Percentiles rank a stretch among this genome's conserved stretches.
These are phyloP conservation scores for Fusarium nurragi DNA, from an alignment of 2,329 filamentous ascomycete species.

Conservation along the genomic window DNA sequence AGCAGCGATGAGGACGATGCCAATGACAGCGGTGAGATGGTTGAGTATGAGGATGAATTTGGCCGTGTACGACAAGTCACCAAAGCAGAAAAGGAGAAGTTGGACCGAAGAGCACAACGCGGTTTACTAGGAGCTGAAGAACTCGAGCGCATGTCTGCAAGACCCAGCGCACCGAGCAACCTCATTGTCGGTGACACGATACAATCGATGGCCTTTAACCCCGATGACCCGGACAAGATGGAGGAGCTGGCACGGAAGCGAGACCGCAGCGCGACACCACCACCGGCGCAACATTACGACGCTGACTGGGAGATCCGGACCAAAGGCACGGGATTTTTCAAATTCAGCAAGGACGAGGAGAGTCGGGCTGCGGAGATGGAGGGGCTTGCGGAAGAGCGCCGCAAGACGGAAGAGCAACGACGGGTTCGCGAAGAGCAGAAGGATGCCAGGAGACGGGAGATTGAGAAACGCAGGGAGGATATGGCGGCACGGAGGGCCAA, in stretches of 20 bases:
- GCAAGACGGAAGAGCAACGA: constrained; percentile 73
- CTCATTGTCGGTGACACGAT: constrained; percentile 88
- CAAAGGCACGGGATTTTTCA: constrained; percentile 91
- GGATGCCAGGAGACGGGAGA: constrained; percentile 66
- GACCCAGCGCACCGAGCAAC: constrained; percentile 71
- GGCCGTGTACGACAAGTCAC: constrained; percentile 83
- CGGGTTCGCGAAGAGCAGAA: constrained; percentile 64
- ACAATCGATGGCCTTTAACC: constrained; percentile 84
- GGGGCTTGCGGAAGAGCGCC: constrained; percentile 71
- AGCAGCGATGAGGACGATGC: constrained; percentile 53
- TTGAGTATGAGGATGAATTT: constrained; percentile 93
- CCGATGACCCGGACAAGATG: constrained; percentile 78
- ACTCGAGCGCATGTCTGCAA: constrained; percentile 74
- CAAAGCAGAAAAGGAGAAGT: constrained; percentile 70
- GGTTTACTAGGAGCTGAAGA: constrained; percentile 66
- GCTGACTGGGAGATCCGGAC: constrained; percentile 83
- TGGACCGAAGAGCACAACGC: constrained; percentile 64
- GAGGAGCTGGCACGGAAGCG: constrained; percentile 78
- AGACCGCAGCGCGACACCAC: constrained; percentile 82
- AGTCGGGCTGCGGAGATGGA: constrained; percentile 77
- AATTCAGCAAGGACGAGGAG: constrained; percentile 81
- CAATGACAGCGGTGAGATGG: constrained; percentile 64
- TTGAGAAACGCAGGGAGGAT: constrained; percentile 70
- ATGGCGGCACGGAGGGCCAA: constrained; percentile 70
- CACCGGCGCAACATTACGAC: constrained; percentile 85